These are phyloP conservation scores for Parasitella parasitica DNA, from an alignment of 371 early-diverging fungal genomes.

Conservation along the genomic window DNA sequence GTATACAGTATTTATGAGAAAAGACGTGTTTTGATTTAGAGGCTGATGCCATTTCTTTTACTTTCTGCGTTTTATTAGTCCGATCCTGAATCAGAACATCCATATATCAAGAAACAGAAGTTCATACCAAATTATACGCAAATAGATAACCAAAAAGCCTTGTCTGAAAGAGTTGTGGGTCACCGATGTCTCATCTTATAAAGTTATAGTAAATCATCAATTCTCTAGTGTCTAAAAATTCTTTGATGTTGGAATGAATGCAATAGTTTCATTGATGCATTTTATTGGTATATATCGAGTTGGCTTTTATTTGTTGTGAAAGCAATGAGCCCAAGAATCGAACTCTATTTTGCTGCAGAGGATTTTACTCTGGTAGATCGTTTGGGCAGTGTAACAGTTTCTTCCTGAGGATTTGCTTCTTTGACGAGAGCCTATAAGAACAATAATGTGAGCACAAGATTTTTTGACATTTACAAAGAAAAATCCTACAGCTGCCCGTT, in stretches of 20 bases:
- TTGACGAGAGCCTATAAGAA: background rate
- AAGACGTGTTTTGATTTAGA: background rate
- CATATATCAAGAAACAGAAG: no score
- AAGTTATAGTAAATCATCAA: no score
- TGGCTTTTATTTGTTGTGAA: background rate
- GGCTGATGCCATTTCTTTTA: background rate
- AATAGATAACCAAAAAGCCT: no score
- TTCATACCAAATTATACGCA: no score
- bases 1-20: background rate
- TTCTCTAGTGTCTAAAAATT: no score
- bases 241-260: no score
- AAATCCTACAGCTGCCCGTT: constrained; percentile 28
- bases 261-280: no score
- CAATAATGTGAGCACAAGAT: no score
- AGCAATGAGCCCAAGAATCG: background rate
- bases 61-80: no score
- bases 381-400: background rate
- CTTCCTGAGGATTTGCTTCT: background rate
- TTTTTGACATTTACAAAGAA: background rate
- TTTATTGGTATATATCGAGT: background rate
- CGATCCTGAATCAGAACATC: no score
- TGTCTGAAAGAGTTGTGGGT: no score
- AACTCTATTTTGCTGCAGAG: background rate
- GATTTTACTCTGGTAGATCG: background rate
- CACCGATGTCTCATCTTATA: no score